Evolutionary conservation across 1,284 basidiomycete genomes (phyloP), one percentile per base, ranked within the genome.

Genomic region (Uromyces viciae-fabae): DNA sequence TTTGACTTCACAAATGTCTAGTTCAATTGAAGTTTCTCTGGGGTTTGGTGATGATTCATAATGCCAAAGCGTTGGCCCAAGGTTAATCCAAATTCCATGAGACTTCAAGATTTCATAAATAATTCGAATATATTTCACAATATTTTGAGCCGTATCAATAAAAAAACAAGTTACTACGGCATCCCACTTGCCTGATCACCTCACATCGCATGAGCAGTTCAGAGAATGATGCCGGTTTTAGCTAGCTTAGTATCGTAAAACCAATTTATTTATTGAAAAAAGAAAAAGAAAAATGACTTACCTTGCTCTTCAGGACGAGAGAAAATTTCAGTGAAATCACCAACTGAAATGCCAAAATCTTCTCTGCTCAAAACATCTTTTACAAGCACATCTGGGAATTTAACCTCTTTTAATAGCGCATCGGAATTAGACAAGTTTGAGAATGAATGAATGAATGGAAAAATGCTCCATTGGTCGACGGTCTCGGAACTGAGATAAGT

Each of bases 81-180:
- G 68, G 79, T 82, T 83, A 71, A 85, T 83, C 84, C 84, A 85
- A 9, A 66, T 68, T 0, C 94, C 95, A 36, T 91, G 93, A 0
- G 91, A 91, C 1, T 91, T 90, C 14, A 97, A 89, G 40, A 95
- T 90, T 3, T 88, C 88, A 85, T 94, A 91, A 68, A 97, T 92
- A 76, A 92, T 91, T 46, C 91, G 90, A 22, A 97, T 89, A 84
- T 95, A 97, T 83, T 93, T 92, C n/a, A 95, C 90, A 52, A 97
- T 90, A 84, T 95, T 95, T 84, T 94, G 93, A 0, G 94, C 93
- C 7, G 95, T 98, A 85, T 99, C 96, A 83, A 99, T 92, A 87
- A 99, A 99, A 89, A 98, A 99, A 86, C 94, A 98, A 0, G 96
- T 99, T 82, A 97, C 87, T 15, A 99, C 89, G 0, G 92, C 93